A percentile compares a stretch with the other conserved stretches of the same genome.
Conservation (phyloP, 306 rosid species). For the Malus sylvestris region DNA sequence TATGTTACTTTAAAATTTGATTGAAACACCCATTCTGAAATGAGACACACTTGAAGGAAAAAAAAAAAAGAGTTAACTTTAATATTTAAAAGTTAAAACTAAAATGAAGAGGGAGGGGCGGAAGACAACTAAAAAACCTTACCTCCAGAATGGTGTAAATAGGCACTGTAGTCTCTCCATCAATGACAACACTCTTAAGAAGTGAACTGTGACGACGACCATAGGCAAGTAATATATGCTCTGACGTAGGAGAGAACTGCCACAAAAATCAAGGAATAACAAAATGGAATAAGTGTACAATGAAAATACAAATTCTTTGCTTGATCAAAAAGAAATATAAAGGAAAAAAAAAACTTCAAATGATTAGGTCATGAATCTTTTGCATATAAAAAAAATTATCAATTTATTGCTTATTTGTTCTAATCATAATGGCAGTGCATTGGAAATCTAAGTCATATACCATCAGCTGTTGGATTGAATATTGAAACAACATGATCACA, state of each 20-base stretch:
- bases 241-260: constrained; percentile 62
- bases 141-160: constrained; percentile 98
- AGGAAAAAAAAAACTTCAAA: not conserved
- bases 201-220: constrained; percentile 62
- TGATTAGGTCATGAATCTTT: not conserved
- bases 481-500: not conserved
- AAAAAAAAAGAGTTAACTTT: not conserved
- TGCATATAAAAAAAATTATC: too few species aligned
- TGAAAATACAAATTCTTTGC: not conserved
- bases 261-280: not conserved
- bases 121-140: not conserved
- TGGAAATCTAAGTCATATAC: not conserved
- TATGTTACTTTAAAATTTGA: not conserved
- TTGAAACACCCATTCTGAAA: not conserved
- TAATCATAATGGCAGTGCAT: not conserved
- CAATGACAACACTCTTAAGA: constrained; percentile 79
- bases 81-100: not conserved
- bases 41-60: not conserved
- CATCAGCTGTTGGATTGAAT: not conserved
- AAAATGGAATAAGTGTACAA: constrained; percentile 4
- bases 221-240: constrained; percentile 55
- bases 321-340: not conserved
- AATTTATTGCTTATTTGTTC: not conserved
- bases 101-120: not conserved
- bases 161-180: constrained; percentile 91